Base-by-base conservation (phyloP, 352 stramenopile species). In the Peronospora destructor region DNA sequence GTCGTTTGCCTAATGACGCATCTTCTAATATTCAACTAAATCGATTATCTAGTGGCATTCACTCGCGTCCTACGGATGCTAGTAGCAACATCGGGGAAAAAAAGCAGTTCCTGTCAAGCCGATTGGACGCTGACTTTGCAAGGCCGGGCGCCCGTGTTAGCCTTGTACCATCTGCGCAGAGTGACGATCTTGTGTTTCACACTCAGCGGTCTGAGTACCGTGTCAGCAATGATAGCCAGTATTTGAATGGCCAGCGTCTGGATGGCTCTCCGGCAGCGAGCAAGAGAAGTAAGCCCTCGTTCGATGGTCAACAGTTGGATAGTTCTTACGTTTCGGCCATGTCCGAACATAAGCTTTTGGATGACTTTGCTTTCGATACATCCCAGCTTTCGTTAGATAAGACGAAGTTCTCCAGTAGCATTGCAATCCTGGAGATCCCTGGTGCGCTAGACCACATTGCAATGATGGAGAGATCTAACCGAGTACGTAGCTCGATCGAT, bases 401-500 rank as follows among this genome's bases (percentile, higher is more conserved):
- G 28, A 51, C 53, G 6, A 70, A 64, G 9, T 60, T 64, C 13
- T 66, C 57, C 14, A 66, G 53, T 30, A 66, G 52, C 33, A 49
- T 66, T 26, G 61, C 56, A 4, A 64, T 70, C 8, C 12, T 66
- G 37, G 61, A 70, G 46, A 66, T 32, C 0, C 48, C 53, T 30
- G 45, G 12, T 35, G 58, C 57, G 7, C 56, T 43, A 19, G 50
- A 68, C 17, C 56, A 62, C 6, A 34, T 74, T 26, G 62, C 57
- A 10, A 59, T 74, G 50, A 61, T 74, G 50, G 65, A 71, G 37
- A 58, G 64, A 19, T 33, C 39, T 13, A 70, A 64, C 14, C 56
- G 43, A 19, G 39, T 60, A 32, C 50, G 59, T 16, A 57, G 67
- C 19, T 81, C 57, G 19, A 49, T 44, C 9, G 49, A 40, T 37